Evolutionary conservation across 345 rosid species (phyloP).

Genomic region (Euphorbia pulcherrima): DNA sequence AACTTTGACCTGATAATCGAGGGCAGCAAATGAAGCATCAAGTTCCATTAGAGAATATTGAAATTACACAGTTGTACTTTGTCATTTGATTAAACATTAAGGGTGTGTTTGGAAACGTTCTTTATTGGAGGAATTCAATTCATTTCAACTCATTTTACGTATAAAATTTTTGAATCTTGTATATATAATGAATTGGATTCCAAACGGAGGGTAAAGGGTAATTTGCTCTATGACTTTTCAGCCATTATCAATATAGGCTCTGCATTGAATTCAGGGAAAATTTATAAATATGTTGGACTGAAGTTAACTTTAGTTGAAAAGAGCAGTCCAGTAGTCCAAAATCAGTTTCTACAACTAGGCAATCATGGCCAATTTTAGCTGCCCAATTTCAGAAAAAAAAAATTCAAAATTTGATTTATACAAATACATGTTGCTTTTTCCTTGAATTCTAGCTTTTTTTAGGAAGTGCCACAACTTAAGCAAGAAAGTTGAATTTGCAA

Average conservation of each 20-base stretch:
- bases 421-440: neutral
- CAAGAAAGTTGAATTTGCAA: neutral
- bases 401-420: neutral
- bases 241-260: neutral
- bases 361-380: neutral
- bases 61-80: neutral
- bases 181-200: no score
- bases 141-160: no score
- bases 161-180: no score
- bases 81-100: neutral
- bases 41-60: neutral
- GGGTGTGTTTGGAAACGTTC: no score
- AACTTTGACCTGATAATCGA: conserved; percentile 61
- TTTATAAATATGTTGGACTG: no score
- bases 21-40: conserved; percentile 6
- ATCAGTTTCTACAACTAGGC: neutral
- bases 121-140: no score
- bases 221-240: neutral
- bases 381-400: neutral
- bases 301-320: no score
- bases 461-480: neutral
- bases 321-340: neutral
- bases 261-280: no score
- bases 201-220: no score
- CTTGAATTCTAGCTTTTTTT: neutral